These are phyloP conservation scores for Physcomitrellopsis africana DNA, from an alignment of 225 moss, liverwort and hornwort species.

Conservation along the genomic window DNA sequence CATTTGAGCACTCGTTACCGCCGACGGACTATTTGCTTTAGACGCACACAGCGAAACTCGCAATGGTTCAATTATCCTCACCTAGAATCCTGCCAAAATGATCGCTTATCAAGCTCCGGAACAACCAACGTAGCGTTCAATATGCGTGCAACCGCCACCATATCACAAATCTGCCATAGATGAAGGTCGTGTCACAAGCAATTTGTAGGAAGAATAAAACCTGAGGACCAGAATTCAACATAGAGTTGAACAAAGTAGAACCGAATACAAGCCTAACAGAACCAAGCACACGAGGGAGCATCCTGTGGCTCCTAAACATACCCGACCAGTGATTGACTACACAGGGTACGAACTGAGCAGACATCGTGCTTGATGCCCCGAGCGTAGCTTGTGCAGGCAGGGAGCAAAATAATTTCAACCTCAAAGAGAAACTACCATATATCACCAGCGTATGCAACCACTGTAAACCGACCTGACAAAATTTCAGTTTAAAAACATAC, in stretches of 20 bases:
- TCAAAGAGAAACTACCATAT: too few species aligned
- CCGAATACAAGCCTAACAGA: constrained; percentile 3
- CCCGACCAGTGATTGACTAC: neutral
- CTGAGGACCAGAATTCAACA: neutral
- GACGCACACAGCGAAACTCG: constrained; percentile 1
- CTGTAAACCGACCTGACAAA: too few species aligned
- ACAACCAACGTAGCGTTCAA: constrained; percentile 97
- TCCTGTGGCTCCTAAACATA: neutral
- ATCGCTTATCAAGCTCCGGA: constrained; percentile 98
- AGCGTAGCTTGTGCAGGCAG: too few species aligned
- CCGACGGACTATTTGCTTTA: constrained; percentile 17
- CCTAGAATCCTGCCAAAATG: constrained; percentile 99
- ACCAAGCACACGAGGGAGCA: neutral
- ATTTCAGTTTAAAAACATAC: constrained; percentile 41
- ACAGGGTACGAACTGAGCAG: neutral
- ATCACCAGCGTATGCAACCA: too few species aligned
- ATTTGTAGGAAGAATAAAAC: neutral
- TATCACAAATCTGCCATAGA: constrained; percentile 91
- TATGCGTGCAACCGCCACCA: constrained; percentile 98
- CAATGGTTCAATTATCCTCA: constrained; percentile 32
- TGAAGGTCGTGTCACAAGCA: constrained; percentile 24
- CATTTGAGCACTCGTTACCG: constrained; percentile 2
- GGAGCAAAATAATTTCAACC: too few species aligned
- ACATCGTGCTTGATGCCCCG: too few species aligned
- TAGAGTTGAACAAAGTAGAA: constrained; percentile 6